Base-by-base conservation (phyloP, 2,329 filamentous ascomycete species). In the Metarhizium robertsii region DNA sequence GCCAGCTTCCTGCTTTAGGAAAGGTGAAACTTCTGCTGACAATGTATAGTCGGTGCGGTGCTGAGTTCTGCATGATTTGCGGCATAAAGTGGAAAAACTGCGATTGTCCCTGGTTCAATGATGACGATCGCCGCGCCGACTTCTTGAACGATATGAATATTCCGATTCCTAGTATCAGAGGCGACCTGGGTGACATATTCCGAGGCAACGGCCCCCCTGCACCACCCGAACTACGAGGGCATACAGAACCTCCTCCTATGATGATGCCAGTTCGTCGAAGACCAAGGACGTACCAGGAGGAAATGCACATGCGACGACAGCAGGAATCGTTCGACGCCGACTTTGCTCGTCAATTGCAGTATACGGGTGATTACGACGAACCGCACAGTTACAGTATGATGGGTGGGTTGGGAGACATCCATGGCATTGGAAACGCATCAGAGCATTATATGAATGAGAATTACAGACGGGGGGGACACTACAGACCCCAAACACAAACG, bases 61-160 rank as follows among this genome's bases (percentile, higher is more conserved):
- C 88, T 32, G 81, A 95, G 63, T 95, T 95, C 65, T 96, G 91
- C 72, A 91, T 94, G 81, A 79, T 89, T 30, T 96, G 91, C 66
- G 90, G 88, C 25, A 67, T 75, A 36, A 87, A 87, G 62, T 95
- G 90, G 90, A 92, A 90, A 71, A 84, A 78, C 1, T 95, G 90
- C 65, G 83, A 88, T 53, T 95, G 90, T 61, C 86, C 88, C 0
- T 89, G 85, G 83, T 91, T 92, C 74, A 88, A 85, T 66, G 81
- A 85, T 62, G 78, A 82, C 30, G 60, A 67, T 3, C 67, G 73
- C 5, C 81, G 84, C 53, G 73, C 72, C 13, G 83, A 87, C 60
- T 74, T 74, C 3, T 67, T 81, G 10, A 73, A 78, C 14, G 76
- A 81, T 57, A 77, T 83, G 72, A 71, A 76, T 45, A 68, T 79